Evolutionary conservation across 108 stramenopile species (phyloP).

Genomic region (Pseudonitzschia multistriata): DNA sequence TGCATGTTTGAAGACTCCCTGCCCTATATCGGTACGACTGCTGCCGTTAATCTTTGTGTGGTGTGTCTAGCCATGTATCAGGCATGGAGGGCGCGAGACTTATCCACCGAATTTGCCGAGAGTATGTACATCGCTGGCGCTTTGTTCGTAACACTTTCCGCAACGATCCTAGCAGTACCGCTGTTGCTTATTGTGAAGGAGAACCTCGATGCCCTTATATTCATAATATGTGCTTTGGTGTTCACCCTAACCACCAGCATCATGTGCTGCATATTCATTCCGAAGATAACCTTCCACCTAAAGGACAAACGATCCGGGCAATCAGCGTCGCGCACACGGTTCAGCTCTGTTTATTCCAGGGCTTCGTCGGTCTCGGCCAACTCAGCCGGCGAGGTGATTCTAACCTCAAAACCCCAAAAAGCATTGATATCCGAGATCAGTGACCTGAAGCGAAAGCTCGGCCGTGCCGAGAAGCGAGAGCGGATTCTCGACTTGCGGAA

Average conservation of each 20-base stretch:
- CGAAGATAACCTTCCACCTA: not conserved
- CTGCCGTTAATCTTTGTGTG: slow-evolving; percentile 15
- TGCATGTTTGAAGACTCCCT: slow-evolving; percentile 32
- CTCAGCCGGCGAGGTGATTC: slow-evolving; percentile 4
- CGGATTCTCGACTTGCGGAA: not conserved
- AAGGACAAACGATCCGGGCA: not conserved
- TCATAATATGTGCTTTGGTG: slow-evolving; percentile 5
- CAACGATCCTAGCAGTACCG: slow-evolving; percentile 42
- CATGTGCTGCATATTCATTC: slow-evolving; percentile 2
- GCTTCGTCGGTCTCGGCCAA: too few relatives aligned
- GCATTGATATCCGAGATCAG: not conserved
- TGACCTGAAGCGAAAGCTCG: not conserved
- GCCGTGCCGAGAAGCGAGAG: not conserved
- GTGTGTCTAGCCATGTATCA: slow-evolving; percentile 36
- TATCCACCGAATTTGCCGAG: slow-evolving; percentile 56
- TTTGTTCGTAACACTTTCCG: slow-evolving; percentile 17
- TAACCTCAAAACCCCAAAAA: not conserved
- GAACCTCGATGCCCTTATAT: slow-evolving; percentile 25
- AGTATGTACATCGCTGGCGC: slow-evolving; percentile 41
- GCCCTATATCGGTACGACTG: slow-evolving; percentile 33
- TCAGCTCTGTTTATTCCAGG: too few relatives aligned
- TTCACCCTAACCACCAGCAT: not conserved
- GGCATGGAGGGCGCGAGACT: slow-evolving; percentile 47
- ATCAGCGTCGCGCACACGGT: not conserved
- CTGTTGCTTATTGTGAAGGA: slow-evolving; percentile 33